Conservation (phyloP, 2,329 filamentous ascomycete species). For the Raffaelea arxii region DNA sequence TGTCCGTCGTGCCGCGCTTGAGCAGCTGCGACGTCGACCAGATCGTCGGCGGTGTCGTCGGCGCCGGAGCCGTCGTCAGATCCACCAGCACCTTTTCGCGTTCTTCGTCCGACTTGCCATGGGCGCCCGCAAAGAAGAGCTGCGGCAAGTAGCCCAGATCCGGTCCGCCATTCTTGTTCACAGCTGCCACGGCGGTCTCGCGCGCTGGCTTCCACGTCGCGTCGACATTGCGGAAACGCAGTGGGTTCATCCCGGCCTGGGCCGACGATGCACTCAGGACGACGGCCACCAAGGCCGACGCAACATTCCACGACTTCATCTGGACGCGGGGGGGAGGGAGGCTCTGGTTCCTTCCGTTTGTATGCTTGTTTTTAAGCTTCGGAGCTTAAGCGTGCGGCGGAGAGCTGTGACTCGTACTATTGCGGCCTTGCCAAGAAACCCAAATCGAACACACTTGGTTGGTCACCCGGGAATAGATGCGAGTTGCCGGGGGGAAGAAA, state of each 20-base stretch:
- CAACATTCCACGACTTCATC: background rate
- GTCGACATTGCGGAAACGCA: background rate
- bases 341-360: too few relatives aligned
- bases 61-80: background rate
- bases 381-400: too few relatives aligned
- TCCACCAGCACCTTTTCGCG: background rate
- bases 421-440: too few relatives aligned
- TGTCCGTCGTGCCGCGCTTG: slow-evolving; percentile 16
- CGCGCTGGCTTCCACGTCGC: background rate
- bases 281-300: background rate
- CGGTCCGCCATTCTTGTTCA: too few relatives aligned
- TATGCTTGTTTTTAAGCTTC: too few relatives aligned
- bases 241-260: background rate
- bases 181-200: background rate
- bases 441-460: too few relatives aligned
- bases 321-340: background rate
- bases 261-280: background rate
- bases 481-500: too few relatives aligned
- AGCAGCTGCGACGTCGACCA: slow-evolving; percentile 7
- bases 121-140: background rate
- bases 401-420: too few relatives aligned
- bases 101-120: background rate
- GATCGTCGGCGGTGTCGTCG: slow-evolving; percentile 12
- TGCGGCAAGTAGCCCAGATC: background rate
- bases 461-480: too few relatives aligned